Evolutionary conservation across 768 basidiomycete genomes (phyloP).

Genomic region (Lepiota subincarnata): DNA sequence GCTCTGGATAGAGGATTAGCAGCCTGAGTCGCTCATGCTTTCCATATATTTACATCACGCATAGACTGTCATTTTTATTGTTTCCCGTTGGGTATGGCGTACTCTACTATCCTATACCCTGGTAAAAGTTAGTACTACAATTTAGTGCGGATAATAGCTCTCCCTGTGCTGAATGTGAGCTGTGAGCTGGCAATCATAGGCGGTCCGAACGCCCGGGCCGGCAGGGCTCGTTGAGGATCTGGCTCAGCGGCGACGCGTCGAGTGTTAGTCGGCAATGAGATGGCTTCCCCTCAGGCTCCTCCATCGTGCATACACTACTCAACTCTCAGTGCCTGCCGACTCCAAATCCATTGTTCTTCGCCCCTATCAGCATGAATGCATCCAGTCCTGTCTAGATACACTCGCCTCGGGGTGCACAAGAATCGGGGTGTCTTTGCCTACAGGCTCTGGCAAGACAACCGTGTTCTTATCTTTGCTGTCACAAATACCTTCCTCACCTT

Average conservation of each 20-base stretch:
- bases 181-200: background rate
- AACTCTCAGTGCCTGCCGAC: background rate
- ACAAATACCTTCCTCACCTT: slow-evolving; percentile 45
- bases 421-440: slow-evolving; percentile 82
- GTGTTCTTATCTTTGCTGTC: slow-evolving; percentile 84
- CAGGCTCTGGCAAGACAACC: slow-evolving; percentile 86
- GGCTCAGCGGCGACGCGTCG: no score
- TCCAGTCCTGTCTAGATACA: slow-evolving; percentile 73
- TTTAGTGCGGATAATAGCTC: slow-evolving; percentile 13
- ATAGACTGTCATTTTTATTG: slow-evolving; percentile 34
- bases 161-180: background rate
- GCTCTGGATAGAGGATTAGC: slow-evolving; percentile 16
- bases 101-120: slow-evolving; percentile 12
- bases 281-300: background rate
- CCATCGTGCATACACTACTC: background rate
- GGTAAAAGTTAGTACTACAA: slow-evolving; percentile 12
- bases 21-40: slow-evolving; percentile 4
- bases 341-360: slow-evolving; percentile 42
- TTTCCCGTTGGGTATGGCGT: slow-evolving; percentile 12
- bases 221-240: no score
- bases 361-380: slow-evolving; percentile 86
- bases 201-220: background rate
- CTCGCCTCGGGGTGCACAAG: slow-evolving; percentile 63
- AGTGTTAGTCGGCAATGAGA: background rate
- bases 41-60: slow-evolving; percentile 30